These are phyloP conservation scores for Circinella minor DNA, from an alignment of 371 early-diverging fungal species.

Conservation along the genomic window DNA sequence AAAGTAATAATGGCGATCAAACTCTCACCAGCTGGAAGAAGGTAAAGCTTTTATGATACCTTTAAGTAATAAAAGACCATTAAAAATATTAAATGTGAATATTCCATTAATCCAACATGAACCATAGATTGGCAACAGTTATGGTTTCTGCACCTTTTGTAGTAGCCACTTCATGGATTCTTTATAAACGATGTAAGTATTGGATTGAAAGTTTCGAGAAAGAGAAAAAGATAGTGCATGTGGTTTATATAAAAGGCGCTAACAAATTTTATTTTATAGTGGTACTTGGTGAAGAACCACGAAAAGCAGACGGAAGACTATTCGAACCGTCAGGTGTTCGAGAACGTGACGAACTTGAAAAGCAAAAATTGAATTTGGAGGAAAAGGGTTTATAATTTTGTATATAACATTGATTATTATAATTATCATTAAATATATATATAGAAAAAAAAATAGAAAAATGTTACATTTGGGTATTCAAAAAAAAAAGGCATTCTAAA, in stretches of 20 bases:
- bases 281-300: slow-evolving; percentile 47
- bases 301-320: slow-evolving; percentile 40
- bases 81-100: too few relatives aligned
- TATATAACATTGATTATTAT: neutral
- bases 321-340: slow-evolving; percentile 47
- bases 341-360: slow-evolving; percentile 28
- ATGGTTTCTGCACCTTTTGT: slow-evolving; percentile 51
- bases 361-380: neutral
- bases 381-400: neutral
- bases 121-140: slow-evolving; percentile 42
- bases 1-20: slow-evolving; percentile 9
- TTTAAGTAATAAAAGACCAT: too few relatives aligned
- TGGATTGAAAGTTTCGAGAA: too few relatives aligned
- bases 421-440: too few relatives aligned
- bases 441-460: too few relatives aligned
- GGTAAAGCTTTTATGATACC: neutral
- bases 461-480: too few relatives aligned
- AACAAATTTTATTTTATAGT: slow-evolving; percentile 20
- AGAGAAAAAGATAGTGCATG: too few relatives aligned
- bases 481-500: too few relatives aligned
- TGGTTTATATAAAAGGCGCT: too few relatives aligned
- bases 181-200: slow-evolving; percentile 49
- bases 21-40: slow-evolving; percentile 17
- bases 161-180: slow-evolving; percentile 47
- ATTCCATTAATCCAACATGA: neutral